Base-by-base conservation (phyloP, 2,329 filamentous ascomycete species). In the Pseudocercospora fijiensis region DNA sequence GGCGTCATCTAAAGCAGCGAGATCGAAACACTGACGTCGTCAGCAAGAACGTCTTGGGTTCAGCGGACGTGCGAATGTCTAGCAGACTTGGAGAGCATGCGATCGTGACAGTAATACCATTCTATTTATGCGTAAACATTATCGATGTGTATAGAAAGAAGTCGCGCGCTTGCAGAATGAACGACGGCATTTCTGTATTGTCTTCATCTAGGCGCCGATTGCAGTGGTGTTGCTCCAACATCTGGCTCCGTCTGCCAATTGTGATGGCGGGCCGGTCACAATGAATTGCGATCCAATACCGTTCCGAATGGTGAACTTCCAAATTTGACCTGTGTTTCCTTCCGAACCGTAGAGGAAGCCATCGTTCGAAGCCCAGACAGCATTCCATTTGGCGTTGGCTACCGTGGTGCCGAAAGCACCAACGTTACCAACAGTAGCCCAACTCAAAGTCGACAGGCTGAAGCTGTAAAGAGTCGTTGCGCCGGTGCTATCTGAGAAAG, bases 331-430 rank as follows among this genome's bases (percentile, higher is more conserved):
- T 1, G 18, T 58, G 24, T 33, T 49, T 0, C 62, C 65, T 37
- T 67, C 65, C 2, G 60, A 62, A 2, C 27, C 65, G 10, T 53
- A 67, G 16, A 67, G 18, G 53, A 53, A 45, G 2, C 61, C 62
- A 16, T 62, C 58, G 22, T 49, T 60, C 16, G 45, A 24, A 0
- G 62, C 37, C 37, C 62, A 67, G 0, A 67, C 22, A 4, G 62
- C 65, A 33, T 64, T 67, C 58, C 57, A 67, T 28, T 33, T 16
- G 30, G 45, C 18, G 41, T n/a, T 57, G 49, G 26, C 20, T 22
- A 56, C 28, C 5, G 52, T 56, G 5, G 49, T 61, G 18, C 52
- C 45, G 1, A 53, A 11, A 16, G 4, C n/a, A 4, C 33, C 33
- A 58, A 13, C 41, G 8, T 37, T 52, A 27, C 58, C 58, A 1